phyloP scores from a whole-genome alignment of 345 rosid genomes.

The Turritis glabra region DNA sequence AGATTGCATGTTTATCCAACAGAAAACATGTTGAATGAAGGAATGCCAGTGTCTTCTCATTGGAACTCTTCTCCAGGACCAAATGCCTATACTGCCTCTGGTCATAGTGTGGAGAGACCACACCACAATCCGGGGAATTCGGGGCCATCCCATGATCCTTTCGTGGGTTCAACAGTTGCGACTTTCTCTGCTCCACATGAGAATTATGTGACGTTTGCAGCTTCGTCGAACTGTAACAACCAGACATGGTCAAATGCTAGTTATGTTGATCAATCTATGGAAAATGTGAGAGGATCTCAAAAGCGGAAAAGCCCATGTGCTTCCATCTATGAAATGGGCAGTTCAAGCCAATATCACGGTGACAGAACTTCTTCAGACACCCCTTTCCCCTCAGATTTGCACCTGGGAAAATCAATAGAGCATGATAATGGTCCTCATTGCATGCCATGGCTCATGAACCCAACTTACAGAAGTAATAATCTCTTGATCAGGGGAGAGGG shows the following conservation, averaged over 20 bases:
- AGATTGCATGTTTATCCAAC: constrained; percentile 52
- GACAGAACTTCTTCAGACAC: constrained; percentile 70
- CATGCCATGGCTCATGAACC: constrained; percentile 51
- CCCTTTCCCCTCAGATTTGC: constrained; percentile 50
- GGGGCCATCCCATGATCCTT: constrained; percentile 54
- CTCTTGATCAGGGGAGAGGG: constrained; percentile 63
- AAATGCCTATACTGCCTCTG: constrained; percentile 51
- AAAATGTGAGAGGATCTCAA: constrained; percentile 60
- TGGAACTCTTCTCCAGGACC: constrained; percentile 65
- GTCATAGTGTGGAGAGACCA: constrained; percentile 51
- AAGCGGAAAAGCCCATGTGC: constrained; percentile 79
- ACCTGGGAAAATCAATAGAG: constrained; percentile 51
- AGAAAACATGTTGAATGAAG: constrained; percentile 54
- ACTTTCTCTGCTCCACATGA: constrained; percentile 52
- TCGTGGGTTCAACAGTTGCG: constrained; percentile 45
- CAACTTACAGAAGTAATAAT: constrained; percentile 48
- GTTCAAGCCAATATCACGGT: constrained; percentile 60
- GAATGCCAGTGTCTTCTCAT: constrained; percentile 54
- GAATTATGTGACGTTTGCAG: constrained; percentile 51
- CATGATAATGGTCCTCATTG: constrained; percentile 50
- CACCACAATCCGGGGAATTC: constrained; percentile 58
- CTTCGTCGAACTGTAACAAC: constrained; percentile 62
- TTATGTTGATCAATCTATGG: constrained; percentile 55
- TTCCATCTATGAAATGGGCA: constrained; percentile 68
- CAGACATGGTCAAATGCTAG: constrained; percentile 57